phyloP scores from a whole-genome alignment of 1,139 yeast genomes.

The Spathaspora sp. region DNA sequence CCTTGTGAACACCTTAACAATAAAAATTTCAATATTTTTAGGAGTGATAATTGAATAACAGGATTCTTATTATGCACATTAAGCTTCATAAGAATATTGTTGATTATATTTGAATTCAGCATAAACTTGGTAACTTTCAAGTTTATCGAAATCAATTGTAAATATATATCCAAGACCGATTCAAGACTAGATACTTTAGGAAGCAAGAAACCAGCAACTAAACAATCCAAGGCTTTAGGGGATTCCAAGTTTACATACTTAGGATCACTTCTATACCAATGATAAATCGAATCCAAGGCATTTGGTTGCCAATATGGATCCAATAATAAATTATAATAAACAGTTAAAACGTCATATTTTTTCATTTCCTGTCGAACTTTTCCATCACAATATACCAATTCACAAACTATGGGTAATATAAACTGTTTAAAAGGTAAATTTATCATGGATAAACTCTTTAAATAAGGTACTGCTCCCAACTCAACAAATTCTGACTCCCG shows the following conservation, averaged over 20 bases:
- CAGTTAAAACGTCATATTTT: slow-evolving; percentile 41
- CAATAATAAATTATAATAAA: slow-evolving; percentile 47
- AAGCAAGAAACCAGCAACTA: slow-evolving; percentile 40
- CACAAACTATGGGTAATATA: slow-evolving; percentile 62
- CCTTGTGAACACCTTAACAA: not conserved
- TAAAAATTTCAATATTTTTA: slow-evolving; percentile 29
- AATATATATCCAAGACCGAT: slow-evolving; percentile 39
- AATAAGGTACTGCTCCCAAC: slow-evolving; percentile 53
- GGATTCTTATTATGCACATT: slow-evolving; percentile 29
- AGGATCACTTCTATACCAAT: slow-evolving; percentile 37
- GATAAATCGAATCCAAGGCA: slow-evolving; percentile 57
- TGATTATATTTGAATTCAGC: slow-evolving; percentile 27
- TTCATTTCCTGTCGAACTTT: slow-evolving; percentile 38
- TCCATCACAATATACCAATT: slow-evolving; percentile 52
- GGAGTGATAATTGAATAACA: slow-evolving; percentile 36
- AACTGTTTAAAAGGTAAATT: slow-evolving; percentile 59
- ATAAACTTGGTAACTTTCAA: slow-evolving; percentile 21
- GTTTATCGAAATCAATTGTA: slow-evolving; percentile 30
- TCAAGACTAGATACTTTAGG: slow-evolving; percentile 43
- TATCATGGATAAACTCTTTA: slow-evolving; percentile 44
- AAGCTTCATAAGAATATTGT: slow-evolving; percentile 30
- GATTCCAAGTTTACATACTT: slow-evolving; percentile 24
- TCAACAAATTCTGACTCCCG: slow-evolving; percentile 54
- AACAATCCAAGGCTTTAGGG: slow-evolving; percentile 30
- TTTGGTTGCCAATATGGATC: slow-evolving; percentile 74